A percentile compares a stretch with the other conserved stretches of the same genome.
These are phyloP conservation scores for Ceratopteris richardii DNA, from an alignment of 75 land plant species.

Conservation along the genomic window DNA sequence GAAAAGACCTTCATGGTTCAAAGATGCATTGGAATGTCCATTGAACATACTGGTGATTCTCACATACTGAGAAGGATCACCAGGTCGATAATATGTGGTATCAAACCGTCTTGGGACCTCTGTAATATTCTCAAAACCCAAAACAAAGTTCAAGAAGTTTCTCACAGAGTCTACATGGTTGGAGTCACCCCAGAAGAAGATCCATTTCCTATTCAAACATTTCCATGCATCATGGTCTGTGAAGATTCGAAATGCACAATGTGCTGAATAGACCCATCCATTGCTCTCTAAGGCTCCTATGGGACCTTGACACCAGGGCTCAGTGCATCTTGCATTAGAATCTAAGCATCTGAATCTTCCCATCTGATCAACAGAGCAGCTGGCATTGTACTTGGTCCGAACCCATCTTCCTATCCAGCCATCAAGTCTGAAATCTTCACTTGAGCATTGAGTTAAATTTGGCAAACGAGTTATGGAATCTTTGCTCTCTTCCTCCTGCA, in stretches of 20 bases:
- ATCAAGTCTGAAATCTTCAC: too few species aligned
- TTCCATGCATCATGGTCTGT: slow-evolving; percentile 49
- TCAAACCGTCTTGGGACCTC: slow-evolving; percentile 52
- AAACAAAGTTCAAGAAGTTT: slow-evolving; percentile 60
- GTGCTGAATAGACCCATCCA: slow-evolving; percentile 83
- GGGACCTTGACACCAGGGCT: too few species aligned
- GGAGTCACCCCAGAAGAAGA: slow-evolving; percentile 98
- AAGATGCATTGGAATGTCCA: slow-evolving; percentile 52
- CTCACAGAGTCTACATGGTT: slow-evolving; percentile 82
- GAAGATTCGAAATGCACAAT: slow-evolving; percentile 62
- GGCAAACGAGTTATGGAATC: slow-evolving; percentile 15
- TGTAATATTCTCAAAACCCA: slow-evolving; percentile 32
- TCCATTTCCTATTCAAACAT: slow-evolving; percentile 55
- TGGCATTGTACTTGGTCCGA: slow-evolving; percentile 35
- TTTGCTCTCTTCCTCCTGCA: background rate
- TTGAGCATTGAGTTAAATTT: too few species aligned
- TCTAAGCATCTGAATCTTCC: slow-evolving; percentile 61
- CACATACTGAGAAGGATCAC: slow-evolving; percentile 26
- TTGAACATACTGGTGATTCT: slow-evolving; percentile 72
- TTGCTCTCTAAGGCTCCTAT: slow-evolving; percentile 65
- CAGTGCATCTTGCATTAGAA: too few species aligned
- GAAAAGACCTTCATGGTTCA: slow-evolving; percentile 45
- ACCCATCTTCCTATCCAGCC: too few species aligned
- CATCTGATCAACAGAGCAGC: slow-evolving; percentile 31
- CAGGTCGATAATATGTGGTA: slow-evolving; percentile 1